Evolutionary conservation across 768 basidiomycete genomes (phyloP).

Genomic region (Phylloporus scabripes): DNA sequence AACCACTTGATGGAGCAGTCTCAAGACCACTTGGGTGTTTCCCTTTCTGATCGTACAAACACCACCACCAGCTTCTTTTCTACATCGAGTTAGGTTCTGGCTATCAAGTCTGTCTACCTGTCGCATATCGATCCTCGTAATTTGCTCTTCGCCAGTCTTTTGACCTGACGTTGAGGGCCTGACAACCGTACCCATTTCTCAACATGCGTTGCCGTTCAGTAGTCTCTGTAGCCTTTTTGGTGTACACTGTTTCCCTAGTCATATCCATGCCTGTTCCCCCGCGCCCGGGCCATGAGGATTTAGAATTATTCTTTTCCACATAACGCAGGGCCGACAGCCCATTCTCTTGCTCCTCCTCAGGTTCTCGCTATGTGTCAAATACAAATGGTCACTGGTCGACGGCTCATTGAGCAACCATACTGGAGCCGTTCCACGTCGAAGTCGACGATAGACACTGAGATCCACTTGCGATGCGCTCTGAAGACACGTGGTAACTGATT

Average conservation of each 20-base stretch:
- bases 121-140: neutral
- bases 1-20: too few relatives aligned
- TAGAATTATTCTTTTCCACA: neutral
- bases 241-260: conserved; percentile 1
- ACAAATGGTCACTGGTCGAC: neutral
- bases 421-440: neutral
- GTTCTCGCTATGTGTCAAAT: neutral
- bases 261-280: conserved; percentile 6
- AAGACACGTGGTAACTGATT: neutral
- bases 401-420: neutral
- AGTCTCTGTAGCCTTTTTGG: conserved; percentile 8
- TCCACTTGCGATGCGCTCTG: too few relatives aligned
- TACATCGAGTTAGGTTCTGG: too few relatives aligned
- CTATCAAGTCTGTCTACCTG: conserved; percentile 5
- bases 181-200: neutral
- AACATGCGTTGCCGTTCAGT: neutral
- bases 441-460: too few relatives aligned
- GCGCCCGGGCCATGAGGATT: neutral
- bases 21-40: neutral
- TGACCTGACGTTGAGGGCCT: conserved; percentile 9
- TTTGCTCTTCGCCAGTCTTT: conserved; percentile 8
- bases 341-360: neutral
- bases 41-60: neutral
- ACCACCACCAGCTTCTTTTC: neutral
- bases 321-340: neutral